These are phyloP conservation scores for Aspergillus puulaauensis DNA, from an alignment of 2,329 filamentous ascomycete genomes.

Conservation along the genomic window DNA sequence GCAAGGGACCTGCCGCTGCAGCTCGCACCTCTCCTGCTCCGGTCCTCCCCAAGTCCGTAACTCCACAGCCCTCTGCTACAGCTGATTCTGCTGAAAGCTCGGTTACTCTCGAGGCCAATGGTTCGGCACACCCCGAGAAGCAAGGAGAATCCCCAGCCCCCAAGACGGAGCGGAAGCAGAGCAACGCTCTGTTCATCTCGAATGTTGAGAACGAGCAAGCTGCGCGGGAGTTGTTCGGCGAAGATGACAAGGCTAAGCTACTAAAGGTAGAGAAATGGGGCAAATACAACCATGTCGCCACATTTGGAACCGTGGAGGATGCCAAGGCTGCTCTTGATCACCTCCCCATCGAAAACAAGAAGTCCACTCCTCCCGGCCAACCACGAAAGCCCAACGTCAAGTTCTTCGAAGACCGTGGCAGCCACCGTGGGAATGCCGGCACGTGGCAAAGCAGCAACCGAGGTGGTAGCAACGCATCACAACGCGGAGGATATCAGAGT, in stretches of 20 bases:
- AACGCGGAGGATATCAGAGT: constrained; percentile 81
- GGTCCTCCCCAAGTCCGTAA: constrained; percentile 40
- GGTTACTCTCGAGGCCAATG: constrained; percentile 52
- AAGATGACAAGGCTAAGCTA: constrained; percentile 82
- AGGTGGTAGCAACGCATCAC: constrained; percentile 59
- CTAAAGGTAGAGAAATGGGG: constrained; percentile 65
- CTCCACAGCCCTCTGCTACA: constrained; percentile 37
- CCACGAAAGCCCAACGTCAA: constrained; percentile 79
- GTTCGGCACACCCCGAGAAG: constrained; percentile 48
- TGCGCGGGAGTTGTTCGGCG: constrained; percentile 74
- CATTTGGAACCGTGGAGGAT: constrained; percentile 77
- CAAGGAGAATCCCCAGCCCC: constrained; percentile 51
- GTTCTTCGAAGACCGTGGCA: constrained; percentile 72
- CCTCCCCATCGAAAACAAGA: constrained; percentile 74
- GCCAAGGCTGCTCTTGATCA: constrained; percentile 76
- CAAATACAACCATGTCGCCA: constrained; percentile 77
- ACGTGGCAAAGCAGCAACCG: constrained; percentile 59
- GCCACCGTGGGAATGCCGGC: constrained; percentile 52
- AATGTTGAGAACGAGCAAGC: constrained; percentile 82
- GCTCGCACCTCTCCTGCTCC: constrained; percentile 43
- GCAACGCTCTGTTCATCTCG: constrained; percentile 85
- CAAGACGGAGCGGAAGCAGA: constrained; percentile 63
- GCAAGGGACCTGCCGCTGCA: constrained; percentile 28
- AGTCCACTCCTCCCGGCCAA: constrained; percentile 64
- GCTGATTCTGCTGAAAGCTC: constrained; percentile 50